These are phyloP conservation scores for Hymenoscyphus fructigenus DNA, from an alignment of 2,329 filamentous ascomycete species.

Conservation along the genomic window DNA sequence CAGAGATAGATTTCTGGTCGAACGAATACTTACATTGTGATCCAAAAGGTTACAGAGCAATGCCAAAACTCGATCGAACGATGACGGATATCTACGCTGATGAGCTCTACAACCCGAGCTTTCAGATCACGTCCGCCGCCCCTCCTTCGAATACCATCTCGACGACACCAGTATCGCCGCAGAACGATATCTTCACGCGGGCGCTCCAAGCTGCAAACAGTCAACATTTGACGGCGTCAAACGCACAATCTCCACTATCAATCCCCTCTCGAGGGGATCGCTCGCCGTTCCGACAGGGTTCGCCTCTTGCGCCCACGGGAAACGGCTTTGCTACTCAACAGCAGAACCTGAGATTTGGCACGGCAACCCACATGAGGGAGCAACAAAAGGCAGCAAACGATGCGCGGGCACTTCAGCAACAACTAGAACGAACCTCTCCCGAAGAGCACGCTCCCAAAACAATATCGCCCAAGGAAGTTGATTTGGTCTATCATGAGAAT, in stretches of 20 bases:
- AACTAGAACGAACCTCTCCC: slow-evolving; percentile 40
- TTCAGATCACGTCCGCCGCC: slow-evolving; percentile 57
- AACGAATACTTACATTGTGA: slow-evolving; percentile 64
- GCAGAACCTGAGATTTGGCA: slow-evolving; percentile 46
- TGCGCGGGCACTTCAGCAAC: slow-evolving; percentile 42
- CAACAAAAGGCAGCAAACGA: slow-evolving; percentile 61
- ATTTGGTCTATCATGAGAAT: slow-evolving; percentile 78
- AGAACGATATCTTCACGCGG: slow-evolving; percentile 67
- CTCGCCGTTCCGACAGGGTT: slow-evolving; percentile 79
- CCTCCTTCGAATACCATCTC: slow-evolving; percentile 48
- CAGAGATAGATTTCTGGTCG: slow-evolving; percentile 47
- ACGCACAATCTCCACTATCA: slow-evolving; percentile 48
- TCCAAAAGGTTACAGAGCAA: slow-evolving; percentile 51
- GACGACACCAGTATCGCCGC: slow-evolving; percentile 47
- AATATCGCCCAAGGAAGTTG: slow-evolving; percentile 90
- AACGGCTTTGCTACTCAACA: slow-evolving; percentile 39
- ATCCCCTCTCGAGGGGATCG: slow-evolving; percentile 61
- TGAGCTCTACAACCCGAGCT: slow-evolving; percentile 76
- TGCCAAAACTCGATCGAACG: slow-evolving; percentile 79
- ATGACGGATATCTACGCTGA: slow-evolving; percentile 85
- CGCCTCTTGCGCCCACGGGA: slow-evolving; percentile 53
- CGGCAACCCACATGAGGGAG: slow-evolving; percentile 60
- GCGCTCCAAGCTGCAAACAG: slow-evolving; percentile 77
- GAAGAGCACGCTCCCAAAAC: slow-evolving; percentile 66
- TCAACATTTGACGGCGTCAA: slow-evolving; percentile 62